Evolutionary conservation across 148 eudicot species (phyloP).

Genomic region (Beta vulgaris): DNA sequence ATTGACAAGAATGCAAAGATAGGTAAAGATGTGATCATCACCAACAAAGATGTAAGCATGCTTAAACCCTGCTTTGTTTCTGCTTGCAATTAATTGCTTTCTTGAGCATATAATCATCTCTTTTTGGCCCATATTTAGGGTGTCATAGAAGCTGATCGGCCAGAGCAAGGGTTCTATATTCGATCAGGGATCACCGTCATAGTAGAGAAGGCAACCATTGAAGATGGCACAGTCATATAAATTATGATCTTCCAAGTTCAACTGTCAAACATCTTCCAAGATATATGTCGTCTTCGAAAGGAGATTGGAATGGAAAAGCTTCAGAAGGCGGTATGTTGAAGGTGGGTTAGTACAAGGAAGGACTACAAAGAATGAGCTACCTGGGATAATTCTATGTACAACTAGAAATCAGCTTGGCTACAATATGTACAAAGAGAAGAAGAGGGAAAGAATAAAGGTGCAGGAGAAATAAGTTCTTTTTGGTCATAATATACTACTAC

Average conservation of each 20-base stretch:
- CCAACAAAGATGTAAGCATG: conserved; percentile 81
- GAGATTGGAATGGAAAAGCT: background rate
- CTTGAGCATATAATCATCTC: background rate
- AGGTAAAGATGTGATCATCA: conserved; percentile 77
- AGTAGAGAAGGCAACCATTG: conserved; percentile 82
- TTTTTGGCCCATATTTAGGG: conserved; percentile 38
- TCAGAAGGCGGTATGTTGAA: background rate
- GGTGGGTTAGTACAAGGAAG: background rate
- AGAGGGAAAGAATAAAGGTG: background rate
- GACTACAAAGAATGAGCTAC: conserved; percentile 3
- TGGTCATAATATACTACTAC: conserved; percentile 3
- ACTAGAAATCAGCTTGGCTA: conserved; percentile 13
- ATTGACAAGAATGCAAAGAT: conserved; percentile 95
- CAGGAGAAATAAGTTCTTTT: background rate
- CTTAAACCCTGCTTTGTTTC: background rate
- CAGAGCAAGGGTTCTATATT: conserved; percentile 87
- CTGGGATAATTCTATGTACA: conserved; percentile 12
- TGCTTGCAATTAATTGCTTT: background rate
- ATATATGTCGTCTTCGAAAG: background rate
- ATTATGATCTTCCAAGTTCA: conserved; percentile 25
- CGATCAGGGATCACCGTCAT: conserved; percentile 81
- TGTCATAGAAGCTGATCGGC: conserved; percentile 79
- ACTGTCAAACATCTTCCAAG: background rate
- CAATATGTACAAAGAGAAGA: conserved; percentile 15
- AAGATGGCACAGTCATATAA: conserved; percentile 74